A percentile compares a stretch with the other conserved stretches of the same genome.
phyloP scores from a whole-genome alignment of 2,329 filamentous ascomycete genomes.

The Emericellopsis atlantica region DNA sequence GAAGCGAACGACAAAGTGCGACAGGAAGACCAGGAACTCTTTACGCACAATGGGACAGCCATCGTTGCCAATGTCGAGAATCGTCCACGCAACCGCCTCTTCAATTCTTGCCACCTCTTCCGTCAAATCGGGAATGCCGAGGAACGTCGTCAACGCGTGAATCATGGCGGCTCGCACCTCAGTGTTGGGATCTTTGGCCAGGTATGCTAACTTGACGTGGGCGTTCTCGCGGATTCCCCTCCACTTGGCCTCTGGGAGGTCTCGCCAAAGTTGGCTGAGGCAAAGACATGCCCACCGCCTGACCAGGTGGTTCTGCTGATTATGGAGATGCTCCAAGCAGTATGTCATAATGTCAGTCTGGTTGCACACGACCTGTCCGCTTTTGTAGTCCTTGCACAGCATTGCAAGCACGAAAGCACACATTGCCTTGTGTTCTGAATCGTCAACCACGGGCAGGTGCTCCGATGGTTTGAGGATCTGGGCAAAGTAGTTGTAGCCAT shows the following conservation, averaged over 20 bases:
- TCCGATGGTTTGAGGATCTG: slow-evolving; percentile 79
- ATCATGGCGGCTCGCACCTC: slow-evolving; percentile 91
- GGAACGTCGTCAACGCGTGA: slow-evolving; percentile 84
- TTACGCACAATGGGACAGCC: slow-evolving; percentile 90
- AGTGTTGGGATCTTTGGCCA: slow-evolving; percentile 75
- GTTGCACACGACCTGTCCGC: slow-evolving; percentile 84
- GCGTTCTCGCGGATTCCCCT: slow-evolving; percentile 83
- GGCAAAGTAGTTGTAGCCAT: slow-evolving; percentile 94
- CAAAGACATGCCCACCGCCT: slow-evolving; percentile 94
- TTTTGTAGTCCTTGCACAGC: slow-evolving; percentile 89
- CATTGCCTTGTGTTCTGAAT: slow-evolving; percentile 95
- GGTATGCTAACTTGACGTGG: slow-evolving; percentile 64
- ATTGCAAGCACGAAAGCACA: slow-evolving; percentile 96
- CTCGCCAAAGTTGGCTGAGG: slow-evolving; percentile 87
- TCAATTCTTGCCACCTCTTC: slow-evolving; percentile 85
- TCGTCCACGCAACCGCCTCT: slow-evolving; percentile 76
- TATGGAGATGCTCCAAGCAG: slow-evolving; percentile 71
- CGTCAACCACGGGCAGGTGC: slow-evolving; percentile 73
- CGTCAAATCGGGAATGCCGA: slow-evolving; percentile 86
- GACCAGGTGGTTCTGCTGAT: slow-evolving; percentile 76
- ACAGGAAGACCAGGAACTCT: slow-evolving; percentile 87
- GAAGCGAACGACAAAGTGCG: slow-evolving; percentile 79
- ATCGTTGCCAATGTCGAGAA: slow-evolving; percentile 86
- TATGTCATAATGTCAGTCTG: slow-evolving; percentile 82
- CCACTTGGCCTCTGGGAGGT: slow-evolving; percentile 90